Evolutionary conservation across 192 early-diverging fungal genomes (phyloP), one percentile per base, ranked within the genome.

Genomic region (Funneliformis geosporum): DNA sequence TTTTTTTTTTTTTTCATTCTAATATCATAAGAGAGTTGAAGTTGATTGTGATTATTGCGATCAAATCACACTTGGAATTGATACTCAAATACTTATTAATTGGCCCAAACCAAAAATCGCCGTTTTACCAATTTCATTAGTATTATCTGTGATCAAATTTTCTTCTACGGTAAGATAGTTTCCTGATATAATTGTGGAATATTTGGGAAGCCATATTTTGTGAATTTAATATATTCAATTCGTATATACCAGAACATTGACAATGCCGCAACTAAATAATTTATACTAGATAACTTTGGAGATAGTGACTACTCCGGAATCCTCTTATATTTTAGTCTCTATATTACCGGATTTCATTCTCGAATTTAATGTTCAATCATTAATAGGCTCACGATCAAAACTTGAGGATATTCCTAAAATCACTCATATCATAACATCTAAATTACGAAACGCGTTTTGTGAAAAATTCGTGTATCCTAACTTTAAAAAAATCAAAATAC

Each of bases 381-480:
- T 98, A 46, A 89, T 99, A 47, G 98, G 98, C 0, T 96, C 96
- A 82, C 90, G 95, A 79, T 96, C 98, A 38, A 99, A 99, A 83
- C 93, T 99, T 21, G 97, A 98, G 84, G 95, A 97, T 80, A 88
- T 98, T 70, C 97, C 97, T 12, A 98, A 97, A 84, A 86, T 99
- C 21, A 94, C 96, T 0, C 90, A 93, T 67, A 83, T 99, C 10
- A 94, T 99, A 61, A 92, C 89, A 16, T 86, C 89, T 18, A 90
- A 91, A 80, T 75, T 96, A 28, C 84, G 91, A 4, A 84, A 89
- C 14, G 85, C 89, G 11, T 94, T 94, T 84, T 83, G 92, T 40
- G 92, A 95, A 60, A 88, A 88, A 78, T 85, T 94, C 18, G 94
- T 96, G 2, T 94, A 89, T 81, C 95, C 95, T 1, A 91, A 88